Base-by-base conservation (phyloP, 2,329 filamentous ascomycete genomes). In the Cryphonectria parasitica region DNA sequence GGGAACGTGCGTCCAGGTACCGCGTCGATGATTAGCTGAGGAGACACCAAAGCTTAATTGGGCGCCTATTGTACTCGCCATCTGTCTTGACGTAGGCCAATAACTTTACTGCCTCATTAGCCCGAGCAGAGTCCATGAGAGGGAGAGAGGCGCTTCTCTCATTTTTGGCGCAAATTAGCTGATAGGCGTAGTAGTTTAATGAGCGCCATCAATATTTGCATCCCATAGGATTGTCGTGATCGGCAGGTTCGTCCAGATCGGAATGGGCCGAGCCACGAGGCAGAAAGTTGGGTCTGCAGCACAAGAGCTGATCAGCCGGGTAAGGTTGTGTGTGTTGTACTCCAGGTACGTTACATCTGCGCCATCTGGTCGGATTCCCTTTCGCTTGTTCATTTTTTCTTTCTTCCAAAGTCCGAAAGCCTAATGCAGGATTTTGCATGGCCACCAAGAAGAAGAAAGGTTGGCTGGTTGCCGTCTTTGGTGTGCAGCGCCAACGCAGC, bases 241-340 rank as follows among this genome's bases (percentile, higher is more conserved):
- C 63, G 41, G 28, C 63, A 49, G 25, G 22, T 49, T 36, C n/a
- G 25, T 34, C 41, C 17, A 64, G 63, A 64, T 64, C 63, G 63
- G 63, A 49, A 52, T 52, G 15, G 49, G 43, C 63, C 63, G 63
- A 64, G 63, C 41, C 22, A 64, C 22, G 25, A 64, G 39, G 41
- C 41, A 64, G 31, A 61, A 61, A 39, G 31, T n/a, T 61, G 58
- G 58, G 34, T 61, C 58, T 43, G 28, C 39, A 31, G 36, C 31
- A 45, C 39, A 31, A 45, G 22, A 28, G 25, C 43, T 36, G 58
- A 39, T 22, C 28, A 36, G 28, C 25, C 28, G 31, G 43, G 5
- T 28, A 7, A 49, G n/a, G 61, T 31, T 31, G 15, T 52, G 13
- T 11, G 41, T 52, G 13, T 19, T n/a, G 36, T 45, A 36, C 60